These are phyloP conservation scores for Colletotrichum eleusines DNA, from an alignment of 2,329 filamentous ascomycete genomes.

Conservation along the genomic window DNA sequence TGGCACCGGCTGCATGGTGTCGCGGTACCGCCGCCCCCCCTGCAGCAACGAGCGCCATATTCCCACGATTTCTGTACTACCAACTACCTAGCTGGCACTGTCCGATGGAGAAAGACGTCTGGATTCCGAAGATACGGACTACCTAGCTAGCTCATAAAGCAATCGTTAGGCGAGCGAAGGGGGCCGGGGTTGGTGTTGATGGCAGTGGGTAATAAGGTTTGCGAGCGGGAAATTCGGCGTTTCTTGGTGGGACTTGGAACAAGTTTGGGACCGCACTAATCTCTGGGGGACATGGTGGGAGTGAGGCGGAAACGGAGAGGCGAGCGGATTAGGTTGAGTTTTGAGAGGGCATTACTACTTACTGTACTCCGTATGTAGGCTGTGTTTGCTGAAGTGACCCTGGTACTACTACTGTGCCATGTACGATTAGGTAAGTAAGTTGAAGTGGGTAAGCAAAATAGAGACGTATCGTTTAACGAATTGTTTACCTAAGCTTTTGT, in stretches of 20 bases:
- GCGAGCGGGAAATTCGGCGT: conserved; percentile 5
- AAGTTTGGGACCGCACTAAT: conserved; percentile 22
- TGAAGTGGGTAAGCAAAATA: too few species aligned
- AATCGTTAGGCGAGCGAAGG: conserved; percentile 12
- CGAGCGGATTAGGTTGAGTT: conserved; percentile 27
- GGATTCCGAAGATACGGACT: conserved; percentile 14
- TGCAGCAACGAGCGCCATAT: conserved; percentile 30
- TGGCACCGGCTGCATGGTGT: conserved; percentile 25
- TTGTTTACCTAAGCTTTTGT: too few species aligned
- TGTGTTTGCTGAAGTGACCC: conserved; percentile 17
- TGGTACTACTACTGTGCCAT: too few species aligned
- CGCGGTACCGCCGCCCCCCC: conserved; percentile 9
- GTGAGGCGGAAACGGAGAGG: conserved; percentile 11
- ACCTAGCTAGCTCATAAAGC: background rate
- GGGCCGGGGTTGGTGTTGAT: background rate
- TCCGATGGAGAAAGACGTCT: conserved; percentile 24
- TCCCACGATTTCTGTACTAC: conserved; percentile 11
- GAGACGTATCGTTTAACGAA: too few species aligned
- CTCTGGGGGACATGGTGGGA: conserved; percentile 32
- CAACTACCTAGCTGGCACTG: too few species aligned
- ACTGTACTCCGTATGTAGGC: too few species aligned
- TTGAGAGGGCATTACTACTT: background rate
- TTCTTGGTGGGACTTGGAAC: conserved; percentile 23
- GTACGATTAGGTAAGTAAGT: background rate
- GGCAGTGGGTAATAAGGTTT: conserved; percentile 21